Conservation (phyloP, 495 filamentous ascomycete genomes). For the Cryomyces minteri region DNA sequence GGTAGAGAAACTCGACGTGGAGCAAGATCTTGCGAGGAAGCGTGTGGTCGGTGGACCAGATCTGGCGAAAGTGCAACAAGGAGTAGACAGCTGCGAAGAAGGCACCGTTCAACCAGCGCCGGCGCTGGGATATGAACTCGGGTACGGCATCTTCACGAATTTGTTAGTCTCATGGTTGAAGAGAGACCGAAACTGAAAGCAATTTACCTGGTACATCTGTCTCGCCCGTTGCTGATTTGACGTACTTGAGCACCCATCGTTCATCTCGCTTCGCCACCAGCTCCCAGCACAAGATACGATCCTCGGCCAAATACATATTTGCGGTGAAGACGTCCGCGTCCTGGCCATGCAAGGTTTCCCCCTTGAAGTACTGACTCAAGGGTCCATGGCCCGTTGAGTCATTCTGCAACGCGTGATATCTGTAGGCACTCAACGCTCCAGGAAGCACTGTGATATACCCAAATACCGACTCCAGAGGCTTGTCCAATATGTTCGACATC, state of each 20-base stretch:
- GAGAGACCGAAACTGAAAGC: background rate
- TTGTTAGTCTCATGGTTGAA: too few relatives aligned
- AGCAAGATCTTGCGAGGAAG: slow-evolving; percentile 74
- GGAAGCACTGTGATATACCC: slow-evolving; percentile 96
- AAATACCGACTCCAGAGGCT: slow-evolving; percentile 91
- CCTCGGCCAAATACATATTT: slow-evolving; percentile 98
- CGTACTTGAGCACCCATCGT: slow-evolving; percentile 94
- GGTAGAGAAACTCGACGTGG: slow-evolving; percentile 92
- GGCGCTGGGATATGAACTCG: slow-evolving; percentile 89
- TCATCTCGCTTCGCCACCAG: slow-evolving; percentile 88
- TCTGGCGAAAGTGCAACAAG: slow-evolving; percentile 79
- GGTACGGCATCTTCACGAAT: slow-evolving; percentile 42
- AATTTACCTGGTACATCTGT: slow-evolving; percentile 84
- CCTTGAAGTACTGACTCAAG: slow-evolving; percentile 97
- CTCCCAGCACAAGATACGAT: slow-evolving; percentile 99
- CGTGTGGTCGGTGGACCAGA: slow-evolving; percentile 91
- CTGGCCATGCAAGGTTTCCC: slow-evolving; percentile 89
- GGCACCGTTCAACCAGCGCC: slow-evolving; percentile 95
- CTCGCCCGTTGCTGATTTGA: slow-evolving; percentile 86
- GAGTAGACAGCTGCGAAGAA: slow-evolving; percentile 99
- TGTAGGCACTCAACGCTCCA: slow-evolving; percentile 85
- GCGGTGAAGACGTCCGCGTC: slow-evolving; percentile 98
- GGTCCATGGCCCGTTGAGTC: slow-evolving; percentile 91
- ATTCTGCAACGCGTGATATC: slow-evolving; percentile 94
- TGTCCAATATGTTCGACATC: slow-evolving; percentile 98